Percentiles rank a stretch among this genome's conserved stretches.
Conservation (phyloP, 2,329 filamentous ascomycete genomes). For the Talaromyces sp. region DNA sequence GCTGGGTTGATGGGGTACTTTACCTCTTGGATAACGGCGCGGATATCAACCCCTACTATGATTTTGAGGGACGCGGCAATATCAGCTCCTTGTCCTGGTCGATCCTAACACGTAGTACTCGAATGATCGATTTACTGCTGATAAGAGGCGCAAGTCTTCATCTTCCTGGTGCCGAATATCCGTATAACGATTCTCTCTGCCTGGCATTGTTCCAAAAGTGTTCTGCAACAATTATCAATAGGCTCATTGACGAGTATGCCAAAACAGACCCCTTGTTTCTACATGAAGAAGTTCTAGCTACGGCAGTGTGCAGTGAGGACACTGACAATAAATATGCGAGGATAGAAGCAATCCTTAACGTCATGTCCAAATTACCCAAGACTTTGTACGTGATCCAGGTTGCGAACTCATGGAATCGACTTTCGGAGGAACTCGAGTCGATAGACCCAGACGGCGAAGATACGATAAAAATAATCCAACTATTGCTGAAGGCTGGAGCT, state of each 20-base stretch:
- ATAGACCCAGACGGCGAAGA: too few relatives aligned
- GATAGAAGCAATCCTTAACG: not conserved
- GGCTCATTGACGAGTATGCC: not conserved
- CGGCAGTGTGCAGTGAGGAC: not conserved
- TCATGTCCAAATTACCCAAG: not conserved
- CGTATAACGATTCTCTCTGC: not conserved
- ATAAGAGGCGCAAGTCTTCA: not conserved
- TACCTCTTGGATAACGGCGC: conserved; percentile 4
- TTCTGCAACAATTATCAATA: not conserved
- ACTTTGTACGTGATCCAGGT: not conserved
- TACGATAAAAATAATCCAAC: too few relatives aligned
- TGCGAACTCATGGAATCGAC: not conserved
- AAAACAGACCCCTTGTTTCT: not conserved
- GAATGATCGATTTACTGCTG: not conserved
- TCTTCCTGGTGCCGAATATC: too few relatives aligned
- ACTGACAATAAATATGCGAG: accelerated
- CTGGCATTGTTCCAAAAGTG: not conserved
- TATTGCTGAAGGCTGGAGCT: not conserved
- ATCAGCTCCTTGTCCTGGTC: not conserved
- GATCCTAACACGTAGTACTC: not conserved
- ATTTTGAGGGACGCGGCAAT: not conserved
- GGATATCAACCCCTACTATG: not conserved
- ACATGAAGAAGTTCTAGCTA: not conserved
- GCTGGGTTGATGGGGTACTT: not conserved
- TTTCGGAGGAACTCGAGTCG: not conserved